Evolutionary conservation across 2,329 filamentous ascomycete species (phyloP).

Genomic region (Berkeleyomyces basicola): DNA sequence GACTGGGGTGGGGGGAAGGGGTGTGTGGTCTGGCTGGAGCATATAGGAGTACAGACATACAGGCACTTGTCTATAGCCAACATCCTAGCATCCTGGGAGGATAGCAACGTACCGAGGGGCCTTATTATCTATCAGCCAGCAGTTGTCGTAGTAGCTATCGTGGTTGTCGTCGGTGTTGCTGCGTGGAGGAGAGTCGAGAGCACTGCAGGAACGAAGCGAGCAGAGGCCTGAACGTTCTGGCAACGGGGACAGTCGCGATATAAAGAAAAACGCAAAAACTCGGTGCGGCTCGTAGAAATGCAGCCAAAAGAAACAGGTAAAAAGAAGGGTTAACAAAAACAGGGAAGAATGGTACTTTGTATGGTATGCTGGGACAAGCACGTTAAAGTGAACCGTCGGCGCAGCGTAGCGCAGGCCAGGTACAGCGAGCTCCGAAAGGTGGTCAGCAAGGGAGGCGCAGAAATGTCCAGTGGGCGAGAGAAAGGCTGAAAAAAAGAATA

Average conservation of each 20-base stretch:
- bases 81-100: not conserved
- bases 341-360: constrained; percentile 9
- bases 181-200: not conserved
- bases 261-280: not conserved
- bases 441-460: not conserved
- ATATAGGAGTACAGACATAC: not conserved
- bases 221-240: not conserved
- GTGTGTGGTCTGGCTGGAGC: not conserved
- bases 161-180: not conserved
- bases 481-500: not conserved
- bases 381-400: not conserved
- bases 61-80: not conserved
- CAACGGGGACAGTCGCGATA: not conserved
- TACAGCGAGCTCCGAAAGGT: not conserved
- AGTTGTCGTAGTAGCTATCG: not conserved
- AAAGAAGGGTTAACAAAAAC: constrained; percentile 1
- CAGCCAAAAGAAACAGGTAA: not conserved
- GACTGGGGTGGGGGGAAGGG: not conserved
- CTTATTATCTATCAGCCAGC: not conserved
- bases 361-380: constrained; percentile 12
- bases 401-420: not conserved
- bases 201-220: not conserved
- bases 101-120: not conserved
- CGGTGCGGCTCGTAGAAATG: constrained; percentile 6
- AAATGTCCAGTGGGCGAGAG: not conserved